These are phyloP conservation scores for Euphorbia tirucalli DNA, from an alignment of 345 rosid genomes.

Conservation along the genomic window DNA sequence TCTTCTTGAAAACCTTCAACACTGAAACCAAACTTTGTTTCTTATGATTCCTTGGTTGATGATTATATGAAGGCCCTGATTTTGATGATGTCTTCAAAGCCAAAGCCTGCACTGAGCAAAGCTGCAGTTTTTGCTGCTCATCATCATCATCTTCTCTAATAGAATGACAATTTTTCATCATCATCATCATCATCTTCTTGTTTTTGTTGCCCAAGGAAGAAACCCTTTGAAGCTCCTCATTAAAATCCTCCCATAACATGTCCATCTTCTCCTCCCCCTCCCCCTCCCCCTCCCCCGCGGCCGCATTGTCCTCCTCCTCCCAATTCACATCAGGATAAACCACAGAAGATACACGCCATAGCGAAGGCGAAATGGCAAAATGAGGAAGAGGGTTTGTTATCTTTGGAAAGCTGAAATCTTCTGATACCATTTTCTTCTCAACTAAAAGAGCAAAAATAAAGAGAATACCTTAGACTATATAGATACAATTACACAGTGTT, in stretches of 20 bases:
- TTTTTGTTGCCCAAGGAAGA: slow-evolving; percentile 4
- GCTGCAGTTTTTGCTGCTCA: neutral
- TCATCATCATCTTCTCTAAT: neutral
- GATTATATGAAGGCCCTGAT: neutral
- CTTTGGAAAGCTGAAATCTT: slow-evolving; percentile 43
- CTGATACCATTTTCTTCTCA: slow-evolving; percentile 19
- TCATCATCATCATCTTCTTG: neutral
- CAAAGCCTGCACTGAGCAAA: too few species aligned
- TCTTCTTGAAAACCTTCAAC: slow-evolving; percentile 31
- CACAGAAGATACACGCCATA: slow-evolving; percentile 40
- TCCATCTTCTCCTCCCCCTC: slow-evolving; percentile 35
- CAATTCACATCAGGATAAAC: slow-evolving; percentile 22
- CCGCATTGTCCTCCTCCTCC: neutral
- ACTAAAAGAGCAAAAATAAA: too few species aligned
- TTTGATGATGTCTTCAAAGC: neutral
- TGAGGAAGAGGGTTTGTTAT: slow-evolving; percentile 24
- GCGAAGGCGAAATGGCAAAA: slow-evolving; percentile 25
- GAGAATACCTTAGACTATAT: too few species aligned
- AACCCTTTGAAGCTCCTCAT: slow-evolving; percentile 33
- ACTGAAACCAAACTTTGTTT: slow-evolving; percentile 7
- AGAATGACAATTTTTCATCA: neutral
- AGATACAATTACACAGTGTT: too few species aligned
- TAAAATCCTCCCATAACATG: slow-evolving; percentile 42
- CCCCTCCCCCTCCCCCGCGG: neutral
- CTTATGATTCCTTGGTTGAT: neutral